Evolutionary conservation across 495 filamentous ascomycete genomes (phyloP), one percentile per base, ranked within the genome.

Genomic region (Aeminium ludgeri): DNA sequence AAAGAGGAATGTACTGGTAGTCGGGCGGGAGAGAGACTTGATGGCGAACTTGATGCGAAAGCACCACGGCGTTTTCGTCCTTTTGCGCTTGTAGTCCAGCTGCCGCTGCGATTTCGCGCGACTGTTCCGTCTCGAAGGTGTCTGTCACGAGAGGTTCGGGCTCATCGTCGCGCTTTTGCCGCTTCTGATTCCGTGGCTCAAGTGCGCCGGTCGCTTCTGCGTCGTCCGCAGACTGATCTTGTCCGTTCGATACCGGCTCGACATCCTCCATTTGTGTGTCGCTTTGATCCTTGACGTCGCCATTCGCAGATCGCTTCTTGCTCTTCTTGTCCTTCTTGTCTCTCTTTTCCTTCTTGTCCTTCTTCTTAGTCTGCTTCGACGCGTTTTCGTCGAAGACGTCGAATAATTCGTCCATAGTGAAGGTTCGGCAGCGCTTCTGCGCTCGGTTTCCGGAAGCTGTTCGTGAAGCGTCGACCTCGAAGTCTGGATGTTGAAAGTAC

Each of bases 21-120:
- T 87, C 80, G 3, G 85, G 84, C 1, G 89, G 89, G 25, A 95
- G 69, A 19, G 89, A 83, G 45, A 95, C 89, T 61, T 97, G 86
- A 71, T 97, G 89, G 55, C 91, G 84, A 48, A 97, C 87, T 65
- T 97, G 93, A 64, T 96, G 91, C 12, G 82, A 86, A 17, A 97
- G 62, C 18, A 87, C 73, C 34, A 97, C 73, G 13, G 82, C 73
- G 5, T 66, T 58, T 44, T 80, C 78, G 43, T 76, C 65, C n/a
- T 67, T 60, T 10, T 59, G 58, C 12, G 68, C 62, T 49, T 85
- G 80, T 27, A 95, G 72, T n/a, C 86, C 87, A 40, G 76, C 74
- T 6, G 82, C 78, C 3, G 74, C 80, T 25, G 76, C 79, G 20
- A 95, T 72, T 57, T 97, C 83, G 62, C 84, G 66, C 31, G 86